phyloP scores from a whole-genome alignment of 2,329 filamentous ascomycete species.

The Cryphonectria nitschkei region DNA sequence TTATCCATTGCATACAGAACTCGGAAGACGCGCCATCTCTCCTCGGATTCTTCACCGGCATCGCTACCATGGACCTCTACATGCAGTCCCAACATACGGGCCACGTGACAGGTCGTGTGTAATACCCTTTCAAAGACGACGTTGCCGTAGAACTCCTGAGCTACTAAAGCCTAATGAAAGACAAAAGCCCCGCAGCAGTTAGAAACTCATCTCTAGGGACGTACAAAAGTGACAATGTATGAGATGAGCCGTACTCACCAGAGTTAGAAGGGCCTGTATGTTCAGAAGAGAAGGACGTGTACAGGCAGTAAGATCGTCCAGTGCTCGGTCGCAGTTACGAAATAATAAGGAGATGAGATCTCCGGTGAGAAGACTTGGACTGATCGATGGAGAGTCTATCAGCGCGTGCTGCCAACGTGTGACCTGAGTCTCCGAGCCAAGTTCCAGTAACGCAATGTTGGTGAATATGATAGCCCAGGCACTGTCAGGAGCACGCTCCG shows the following conservation, averaged over 20 bases:
- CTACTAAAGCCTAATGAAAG: not conserved
- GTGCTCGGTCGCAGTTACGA: slow-evolving; percentile 6
- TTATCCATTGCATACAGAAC: slow-evolving; percentile 4
- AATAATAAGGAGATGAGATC: not conserved
- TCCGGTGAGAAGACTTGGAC: not conserved
- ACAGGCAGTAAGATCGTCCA: not conserved
- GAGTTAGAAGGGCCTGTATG: not conserved
- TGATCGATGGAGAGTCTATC: not conserved
- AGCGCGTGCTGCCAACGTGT: not conserved
- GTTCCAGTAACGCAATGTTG: slow-evolving; percentile 1
- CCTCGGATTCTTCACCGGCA: not conserved
- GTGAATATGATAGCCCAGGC: slow-evolving; percentile 1
- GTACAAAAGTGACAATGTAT: not conserved
- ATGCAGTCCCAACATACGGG: not conserved
- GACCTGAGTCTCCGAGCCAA: not conserved
- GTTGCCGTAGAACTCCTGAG: not conserved
- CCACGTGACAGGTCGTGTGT: not conserved
- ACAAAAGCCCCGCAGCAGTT: not conserved
- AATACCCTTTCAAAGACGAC: not conserved
- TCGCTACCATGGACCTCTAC: not conserved
- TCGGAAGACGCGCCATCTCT: not conserved
- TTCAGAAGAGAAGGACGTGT: slow-evolving; percentile 9
- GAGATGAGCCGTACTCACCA: not conserved
- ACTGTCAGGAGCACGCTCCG: not conserved
- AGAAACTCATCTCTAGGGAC: not conserved